Evolutionary conservation across 2,329 filamentous ascomycete genomes (phyloP), one percentile per base, ranked within the genome.

Genomic region (Furcasterigmium furcatum): DNA sequence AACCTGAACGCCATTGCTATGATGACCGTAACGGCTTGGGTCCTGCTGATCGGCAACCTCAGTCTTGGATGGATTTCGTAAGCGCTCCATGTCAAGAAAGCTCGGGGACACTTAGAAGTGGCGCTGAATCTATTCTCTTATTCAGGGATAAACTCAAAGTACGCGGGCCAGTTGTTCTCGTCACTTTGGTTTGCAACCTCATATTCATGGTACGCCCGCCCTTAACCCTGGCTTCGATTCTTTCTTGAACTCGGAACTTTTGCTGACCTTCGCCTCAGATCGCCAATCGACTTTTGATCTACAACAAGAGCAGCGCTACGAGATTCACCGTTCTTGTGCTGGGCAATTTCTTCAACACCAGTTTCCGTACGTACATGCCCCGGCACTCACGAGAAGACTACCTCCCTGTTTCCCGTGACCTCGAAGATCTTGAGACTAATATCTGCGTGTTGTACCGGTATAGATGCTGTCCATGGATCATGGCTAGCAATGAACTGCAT

Each of bases 1-100:
- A 49, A 56, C 13, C 57, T 69, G 19, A 54, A 56, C 43, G 55
- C 61, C 19, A 64, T 64, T 38, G 62, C 61, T 24, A 61, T 68
- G 49, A 53, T 58, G 2, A 63, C 64, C 0, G 61, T 69, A 16
- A 64, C 65, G 6, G 50, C 55, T 2, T 68, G 65, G 65, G 49
- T 60, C 9, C 38, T 66, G n/a, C 44, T 67, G 3, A 22, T 65
- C 1, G 52, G 55, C 19, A 67, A 62, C 35, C 18, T 68, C 2
- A 20, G 52, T 5, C 66, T 60, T 58, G 64, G 65, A 6, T 52
- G 47, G 30, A 34, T 55, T 41, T 52, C 56, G 43, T 52, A 41
- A n/a, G n/a, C 47, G 46, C 46, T 13, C 13, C 35, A 13, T 20
- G n/a, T 19, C 14, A 16, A 4, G 16, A 12, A 22, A 22, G 16